A percentile compares a stretch with the other conserved stretches of the same genome.
These are phyloP conservation scores for Trichosanthes cucumerina DNA, from an alignment of 306 rosid genomes.

Conservation along the genomic window DNA sequence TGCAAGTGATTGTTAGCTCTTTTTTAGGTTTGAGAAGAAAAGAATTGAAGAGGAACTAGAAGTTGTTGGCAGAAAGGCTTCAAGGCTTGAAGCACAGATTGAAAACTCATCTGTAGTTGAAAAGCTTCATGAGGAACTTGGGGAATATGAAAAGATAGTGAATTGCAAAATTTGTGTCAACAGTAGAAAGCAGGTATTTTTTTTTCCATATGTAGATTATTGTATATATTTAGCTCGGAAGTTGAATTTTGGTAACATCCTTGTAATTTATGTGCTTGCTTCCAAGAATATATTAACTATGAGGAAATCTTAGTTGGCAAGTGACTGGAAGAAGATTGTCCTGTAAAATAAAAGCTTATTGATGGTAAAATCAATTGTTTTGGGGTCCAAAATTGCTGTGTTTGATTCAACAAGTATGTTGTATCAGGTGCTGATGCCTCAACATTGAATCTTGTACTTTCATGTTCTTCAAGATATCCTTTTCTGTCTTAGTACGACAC, in stretches of 20 bases:
- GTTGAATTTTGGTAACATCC: background rate
- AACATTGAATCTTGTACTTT: background rate
- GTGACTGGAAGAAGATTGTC: background rate
- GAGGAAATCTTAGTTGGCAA: background rate
- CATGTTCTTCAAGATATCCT: background rate
- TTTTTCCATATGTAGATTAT: background rate
- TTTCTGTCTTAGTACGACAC: background rate
- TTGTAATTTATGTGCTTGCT: background rate
- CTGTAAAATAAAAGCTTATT: background rate
- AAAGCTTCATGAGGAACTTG: constrained; percentile 76
- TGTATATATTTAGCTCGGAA: background rate
- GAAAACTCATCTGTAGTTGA: constrained; percentile 63
- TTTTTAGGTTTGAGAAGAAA: constrained; percentile 57
- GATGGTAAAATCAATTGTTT: background rate
- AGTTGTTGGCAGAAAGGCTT: constrained; percentile 54
- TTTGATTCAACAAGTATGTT: background rate
- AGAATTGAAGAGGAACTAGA: constrained; percentile 71
- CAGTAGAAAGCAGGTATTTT: constrained; percentile 70
- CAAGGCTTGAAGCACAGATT: constrained; percentile 41
- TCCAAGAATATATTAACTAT: background rate
- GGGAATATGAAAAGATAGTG: constrained; percentile 72
- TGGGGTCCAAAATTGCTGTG: background rate
- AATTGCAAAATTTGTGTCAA: constrained; percentile 84
- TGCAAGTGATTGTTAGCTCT: background rate
- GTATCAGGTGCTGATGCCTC: background rate